Conservation (phyloP, 768 basidiomycete species). For the Psilocybe azurescens region DNA sequence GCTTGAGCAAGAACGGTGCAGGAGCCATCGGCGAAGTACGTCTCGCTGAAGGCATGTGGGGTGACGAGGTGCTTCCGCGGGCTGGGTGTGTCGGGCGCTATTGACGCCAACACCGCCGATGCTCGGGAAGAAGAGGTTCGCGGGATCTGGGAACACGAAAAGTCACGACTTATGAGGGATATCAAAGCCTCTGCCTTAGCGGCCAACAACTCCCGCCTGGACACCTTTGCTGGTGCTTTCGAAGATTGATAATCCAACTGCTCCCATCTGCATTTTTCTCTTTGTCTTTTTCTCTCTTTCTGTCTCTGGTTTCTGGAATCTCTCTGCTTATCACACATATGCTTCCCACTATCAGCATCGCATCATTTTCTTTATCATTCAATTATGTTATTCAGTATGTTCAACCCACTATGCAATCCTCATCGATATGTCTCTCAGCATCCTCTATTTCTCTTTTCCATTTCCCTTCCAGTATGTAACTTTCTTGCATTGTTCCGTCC, state of each 20-base stretch:
- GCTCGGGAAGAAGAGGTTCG: constrained; percentile 32
- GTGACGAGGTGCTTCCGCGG: constrained; percentile 77
- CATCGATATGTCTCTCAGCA: constrained; percentile 8
- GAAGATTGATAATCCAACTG: constrained; percentile 40
- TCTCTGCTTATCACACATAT: constrained; percentile 12
- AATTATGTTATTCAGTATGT: constrained; percentile 17
- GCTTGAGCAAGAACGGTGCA: constrained; percentile 38
- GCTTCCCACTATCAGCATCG: constrained; percentile 7
- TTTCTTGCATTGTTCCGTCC: constrained; percentile 2
- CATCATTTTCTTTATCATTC: constrained; percentile 19
- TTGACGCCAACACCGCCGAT: constrained; percentile 25
- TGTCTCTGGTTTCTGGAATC: constrained; percentile 9
- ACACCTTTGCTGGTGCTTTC: constrained; percentile 48
- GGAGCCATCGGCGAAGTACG: constrained; percentile 53
- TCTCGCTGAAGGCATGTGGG: constrained; percentile 65
- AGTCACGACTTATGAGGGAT: constrained; percentile 48
- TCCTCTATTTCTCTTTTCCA: background rate
- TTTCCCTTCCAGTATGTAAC: background rate
- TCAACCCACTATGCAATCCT: constrained; percentile 8
- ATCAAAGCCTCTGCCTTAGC: constrained; percentile 34
- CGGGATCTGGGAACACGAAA: constrained; percentile 59
- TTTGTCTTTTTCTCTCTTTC: constrained; percentile 15
- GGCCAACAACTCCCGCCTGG: constrained; percentile 18
- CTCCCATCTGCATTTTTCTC: constrained; percentile 20
- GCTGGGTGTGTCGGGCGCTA: constrained; percentile 51